Conservation (phyloP, 2,329 filamentous ascomycete genomes). For the Fusarium poae region DNA sequence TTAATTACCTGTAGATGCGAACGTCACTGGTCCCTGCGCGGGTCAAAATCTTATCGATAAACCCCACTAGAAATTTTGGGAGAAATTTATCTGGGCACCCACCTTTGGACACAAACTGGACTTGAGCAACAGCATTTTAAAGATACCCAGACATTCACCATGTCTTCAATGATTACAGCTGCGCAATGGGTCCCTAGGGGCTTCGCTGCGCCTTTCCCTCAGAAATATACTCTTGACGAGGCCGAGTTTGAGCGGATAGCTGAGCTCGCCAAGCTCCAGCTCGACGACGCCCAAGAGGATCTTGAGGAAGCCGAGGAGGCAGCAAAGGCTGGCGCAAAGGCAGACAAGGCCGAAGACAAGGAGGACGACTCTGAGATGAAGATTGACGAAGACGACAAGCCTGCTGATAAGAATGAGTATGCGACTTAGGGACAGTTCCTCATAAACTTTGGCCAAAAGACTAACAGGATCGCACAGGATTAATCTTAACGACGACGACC, state of each 20-base stretch:
- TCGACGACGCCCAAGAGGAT: slow-evolving; percentile 93
- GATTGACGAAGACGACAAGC: slow-evolving; percentile 51
- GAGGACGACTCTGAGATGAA: slow-evolving; percentile 55
- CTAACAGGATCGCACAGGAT: slow-evolving; percentile 57
- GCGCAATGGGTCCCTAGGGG: slow-evolving; percentile 82
- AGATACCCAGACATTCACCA: slow-evolving; percentile 54
- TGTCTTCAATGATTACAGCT: slow-evolving; percentile 80
- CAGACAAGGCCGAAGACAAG: slow-evolving; percentile 48
- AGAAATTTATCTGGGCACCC: slow-evolving; percentile 48
- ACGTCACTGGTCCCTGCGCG: slow-evolving; percentile 11
- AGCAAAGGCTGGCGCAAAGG: slow-evolving; percentile 47
- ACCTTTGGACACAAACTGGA: slow-evolving; percentile 28
- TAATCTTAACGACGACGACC: slow-evolving; percentile 77
- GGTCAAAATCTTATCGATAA: slow-evolving; percentile 55
- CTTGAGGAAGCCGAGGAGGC: slow-evolving; percentile 76
- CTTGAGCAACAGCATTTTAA: slow-evolving; percentile 35
- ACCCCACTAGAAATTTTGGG: slow-evolving; percentile 56
- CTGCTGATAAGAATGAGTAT: slow-evolving; percentile 56
- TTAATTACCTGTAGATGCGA: neutral
- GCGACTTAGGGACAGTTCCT: slow-evolving; percentile 8
- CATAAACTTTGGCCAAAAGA: neutral
- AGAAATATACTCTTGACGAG: slow-evolving; percentile 81
- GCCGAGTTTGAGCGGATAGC: slow-evolving; percentile 82
- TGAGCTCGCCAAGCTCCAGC: slow-evolving; percentile 79
- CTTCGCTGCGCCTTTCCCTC: slow-evolving; percentile 80